Percentiles rank a stretch among this genome's conserved stretches.
Conservation (phyloP, 2,329 filamentous ascomycete genomes). For the Colletotrichum truncatum region DNA sequence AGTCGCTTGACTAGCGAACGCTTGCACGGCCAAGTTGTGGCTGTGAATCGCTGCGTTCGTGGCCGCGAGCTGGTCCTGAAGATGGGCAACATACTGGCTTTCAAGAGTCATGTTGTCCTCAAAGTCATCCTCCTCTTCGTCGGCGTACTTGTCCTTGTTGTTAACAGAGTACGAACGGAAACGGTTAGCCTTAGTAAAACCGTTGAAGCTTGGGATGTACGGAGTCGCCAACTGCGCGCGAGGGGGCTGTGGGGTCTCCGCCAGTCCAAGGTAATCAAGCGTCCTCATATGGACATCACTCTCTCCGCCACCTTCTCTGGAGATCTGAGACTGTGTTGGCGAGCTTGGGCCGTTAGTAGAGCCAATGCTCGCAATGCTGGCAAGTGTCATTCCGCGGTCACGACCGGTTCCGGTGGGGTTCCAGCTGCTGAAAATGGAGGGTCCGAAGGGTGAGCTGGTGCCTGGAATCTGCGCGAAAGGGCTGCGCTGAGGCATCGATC, state of each 20-base stretch:
- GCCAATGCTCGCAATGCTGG: constrained; percentile 82
- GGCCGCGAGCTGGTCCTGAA: constrained; percentile 70
- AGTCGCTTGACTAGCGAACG: constrained; percentile 86
- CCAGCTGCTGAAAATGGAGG: constrained; percentile 87
- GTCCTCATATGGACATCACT: constrained; percentile 90
- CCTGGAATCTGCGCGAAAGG: constrained; percentile 67
- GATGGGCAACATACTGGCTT: constrained; percentile 66
- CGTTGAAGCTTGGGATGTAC: constrained; percentile 75
- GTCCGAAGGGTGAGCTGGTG: constrained; percentile 78
- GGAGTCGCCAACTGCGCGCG: constrained; percentile 79
- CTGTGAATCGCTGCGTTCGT: constrained; percentile 81
- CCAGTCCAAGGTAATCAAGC: constrained; percentile 93
- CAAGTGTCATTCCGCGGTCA: constrained; percentile 86
- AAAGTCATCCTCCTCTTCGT: constrained; percentile 85
- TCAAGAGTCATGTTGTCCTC: constrained; percentile 63
- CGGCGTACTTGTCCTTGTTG: constrained; percentile 96
- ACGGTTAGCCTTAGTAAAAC: constrained; percentile 81
- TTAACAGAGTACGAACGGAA: constrained; percentile 99
- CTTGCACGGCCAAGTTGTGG: constrained; percentile 93
- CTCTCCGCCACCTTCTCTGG: constrained; percentile 84
- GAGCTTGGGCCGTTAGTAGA: constrained; percentile 87
- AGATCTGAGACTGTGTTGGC: constrained; percentile 86
- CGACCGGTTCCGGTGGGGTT: constrained; percentile 71
- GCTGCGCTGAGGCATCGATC: constrained; percentile 91
- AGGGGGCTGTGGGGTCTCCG: constrained; percentile 87